These are phyloP conservation scores for Cadophora sp. DNA, from an alignment of 2,329 filamentous ascomycete genomes.

Conservation along the genomic window DNA sequence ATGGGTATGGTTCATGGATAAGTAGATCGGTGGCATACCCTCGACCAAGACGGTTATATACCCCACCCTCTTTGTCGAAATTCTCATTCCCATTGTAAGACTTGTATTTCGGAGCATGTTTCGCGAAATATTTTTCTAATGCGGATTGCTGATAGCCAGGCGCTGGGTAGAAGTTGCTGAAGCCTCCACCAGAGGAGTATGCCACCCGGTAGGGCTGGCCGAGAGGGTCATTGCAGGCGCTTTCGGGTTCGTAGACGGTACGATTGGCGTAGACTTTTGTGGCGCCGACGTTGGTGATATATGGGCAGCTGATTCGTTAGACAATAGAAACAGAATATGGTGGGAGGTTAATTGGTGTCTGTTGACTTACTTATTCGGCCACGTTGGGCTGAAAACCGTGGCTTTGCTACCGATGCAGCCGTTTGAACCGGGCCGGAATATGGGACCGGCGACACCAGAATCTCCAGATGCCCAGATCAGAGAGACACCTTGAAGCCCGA, in stretches of 20 bases:
- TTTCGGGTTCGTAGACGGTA: conserved; percentile 41
- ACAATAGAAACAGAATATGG: no score
- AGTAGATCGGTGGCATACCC: conserved; percentile 3
- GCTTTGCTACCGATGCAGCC: conserved; percentile 53
- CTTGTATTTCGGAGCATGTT: conserved; percentile 22
- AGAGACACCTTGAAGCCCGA: conserved; percentile 54
- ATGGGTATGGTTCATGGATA: background rate
- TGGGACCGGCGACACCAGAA: conserved; percentile 47
- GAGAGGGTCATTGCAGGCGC: conserved; percentile 45
- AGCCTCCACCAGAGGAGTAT: conserved; percentile 54
- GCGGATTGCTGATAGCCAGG: conserved; percentile 53
- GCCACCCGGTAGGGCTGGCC: conserved; percentile 45
- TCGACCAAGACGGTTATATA: conserved; percentile 27
- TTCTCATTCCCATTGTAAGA: conserved; percentile 19
- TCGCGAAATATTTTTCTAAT: conserved; percentile 36
- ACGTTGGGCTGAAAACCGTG: conserved; percentile 49
- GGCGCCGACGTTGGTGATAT: conserved; percentile 35
- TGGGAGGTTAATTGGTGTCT: conserved; percentile 56
- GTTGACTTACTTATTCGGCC: conserved; percentile 59
- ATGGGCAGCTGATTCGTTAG: conserved; percentile 56
- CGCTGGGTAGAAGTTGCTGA: conserved; percentile 55
- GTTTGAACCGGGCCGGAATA: conserved; percentile 38
- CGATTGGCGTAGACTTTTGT: conserved; percentile 34
- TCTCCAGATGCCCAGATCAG: conserved; percentile 56
- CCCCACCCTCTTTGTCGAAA: conserved; percentile 47